These are phyloP conservation scores for Phytophthora uliginosa DNA, from an alignment of 352 stramenopile species.

Conservation along the genomic window DNA sequence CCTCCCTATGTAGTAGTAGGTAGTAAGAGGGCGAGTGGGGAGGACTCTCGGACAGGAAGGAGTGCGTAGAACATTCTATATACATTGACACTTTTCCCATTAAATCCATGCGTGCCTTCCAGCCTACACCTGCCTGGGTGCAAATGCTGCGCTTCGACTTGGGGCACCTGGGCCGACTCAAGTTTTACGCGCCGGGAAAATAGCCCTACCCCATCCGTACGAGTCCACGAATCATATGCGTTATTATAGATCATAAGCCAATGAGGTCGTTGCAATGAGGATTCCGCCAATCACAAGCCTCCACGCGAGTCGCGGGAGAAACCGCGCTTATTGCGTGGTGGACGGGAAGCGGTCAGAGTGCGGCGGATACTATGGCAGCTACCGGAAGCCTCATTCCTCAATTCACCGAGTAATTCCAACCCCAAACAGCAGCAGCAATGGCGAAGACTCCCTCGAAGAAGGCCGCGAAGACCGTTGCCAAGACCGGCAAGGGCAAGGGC, in stretches of 20 bases:
- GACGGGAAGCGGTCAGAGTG: constrained; percentile 1
- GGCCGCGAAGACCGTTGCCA: constrained; percentile 83
- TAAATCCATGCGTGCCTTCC: not conserved
- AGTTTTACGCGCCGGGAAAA: constrained; percentile 43
- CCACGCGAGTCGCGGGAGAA: constrained; percentile 26
- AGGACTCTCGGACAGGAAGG: constrained; percentile 19
- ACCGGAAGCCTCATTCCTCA: constrained; percentile 33
- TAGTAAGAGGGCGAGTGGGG: constrained; percentile 22
- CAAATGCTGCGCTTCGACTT: not conserved
- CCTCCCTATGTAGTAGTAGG: constrained; percentile 14
- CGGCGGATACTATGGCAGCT: constrained; percentile 2
- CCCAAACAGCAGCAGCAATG: constrained; percentile 66
- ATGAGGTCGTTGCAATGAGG: not conserved
- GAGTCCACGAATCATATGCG: constrained; percentile 12
- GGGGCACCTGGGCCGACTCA: not conserved
- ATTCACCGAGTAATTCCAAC: constrained; percentile 46
- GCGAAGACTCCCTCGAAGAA: constrained; percentile 98
- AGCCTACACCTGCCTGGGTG: not conserved
- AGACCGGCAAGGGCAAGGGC: constrained; percentile 86
- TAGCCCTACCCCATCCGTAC: constrained; percentile 15
- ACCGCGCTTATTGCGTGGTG: constrained; percentile 21
- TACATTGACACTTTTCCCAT: constrained; percentile 36
- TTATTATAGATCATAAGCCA: constrained; percentile 3
- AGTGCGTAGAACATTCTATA: constrained; percentile 50
- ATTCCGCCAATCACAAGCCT: constrained; percentile 32